Percentiles rank a stretch among this genome's conserved stretches.
Evolutionary conservation across 345 rosid species (phyloP).

Genomic region (Sonneratia alba): DNA sequence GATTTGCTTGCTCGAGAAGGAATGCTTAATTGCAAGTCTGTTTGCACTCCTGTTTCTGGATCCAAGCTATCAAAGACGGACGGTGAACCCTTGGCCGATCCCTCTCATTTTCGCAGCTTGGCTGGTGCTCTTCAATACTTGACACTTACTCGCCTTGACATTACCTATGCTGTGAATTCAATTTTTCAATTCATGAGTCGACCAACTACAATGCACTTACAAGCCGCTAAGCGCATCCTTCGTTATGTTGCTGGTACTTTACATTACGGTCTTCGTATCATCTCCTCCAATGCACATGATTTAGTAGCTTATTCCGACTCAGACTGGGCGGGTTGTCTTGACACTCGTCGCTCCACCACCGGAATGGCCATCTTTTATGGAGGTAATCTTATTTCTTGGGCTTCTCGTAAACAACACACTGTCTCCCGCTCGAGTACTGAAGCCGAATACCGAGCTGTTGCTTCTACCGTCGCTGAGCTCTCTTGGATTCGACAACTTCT

Average conservation of each 20-base stretch:
- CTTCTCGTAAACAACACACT: not conserved
- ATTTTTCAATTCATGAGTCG: not conserved
- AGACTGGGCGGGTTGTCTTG: not conserved
- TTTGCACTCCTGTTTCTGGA: not conserved
- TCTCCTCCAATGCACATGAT: no score
- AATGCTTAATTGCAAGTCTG: not conserved
- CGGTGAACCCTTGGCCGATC: not conserved
- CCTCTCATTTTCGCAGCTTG: not conserved
- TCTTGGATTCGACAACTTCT: not conserved
- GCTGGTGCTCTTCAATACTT: not conserved
- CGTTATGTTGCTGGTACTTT: not conserved
- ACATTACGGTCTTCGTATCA: not conserved
- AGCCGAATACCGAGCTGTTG: not conserved
- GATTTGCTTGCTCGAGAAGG: not conserved
- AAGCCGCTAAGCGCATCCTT: not conserved
- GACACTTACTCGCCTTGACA: not conserved
- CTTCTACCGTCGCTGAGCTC: not conserved
- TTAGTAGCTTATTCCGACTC: not conserved
- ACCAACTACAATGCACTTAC: not conserved
- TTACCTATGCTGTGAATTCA: not conserved
- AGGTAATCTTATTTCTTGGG: not conserved
- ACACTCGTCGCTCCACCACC: not conserved
- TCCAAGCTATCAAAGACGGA: not conserved
- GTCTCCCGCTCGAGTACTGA: conserved; percentile 1
- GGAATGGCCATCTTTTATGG: not conserved